Evolutionary conservation across 2,329 filamentous ascomycete species (phyloP).

Genomic region (Calonectria henricotiae): DNA sequence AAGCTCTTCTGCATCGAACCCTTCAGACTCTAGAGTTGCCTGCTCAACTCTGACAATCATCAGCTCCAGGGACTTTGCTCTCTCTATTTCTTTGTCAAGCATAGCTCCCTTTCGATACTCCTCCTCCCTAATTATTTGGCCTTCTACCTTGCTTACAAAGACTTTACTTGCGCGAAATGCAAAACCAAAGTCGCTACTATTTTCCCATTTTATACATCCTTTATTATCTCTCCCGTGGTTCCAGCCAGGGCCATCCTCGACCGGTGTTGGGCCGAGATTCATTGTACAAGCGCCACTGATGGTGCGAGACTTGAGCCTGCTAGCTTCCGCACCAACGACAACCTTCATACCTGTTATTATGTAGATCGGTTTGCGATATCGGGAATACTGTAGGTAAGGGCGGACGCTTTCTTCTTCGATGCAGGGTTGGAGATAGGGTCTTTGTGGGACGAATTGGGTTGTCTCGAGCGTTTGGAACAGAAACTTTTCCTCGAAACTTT

Average conservation of each 20-base stretch:
- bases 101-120: constrained; percentile 25
- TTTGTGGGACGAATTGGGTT: constrained; percentile 28
- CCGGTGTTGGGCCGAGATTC: neutral
- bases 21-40: constrained; percentile 11
- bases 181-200: constrained; percentile 37
- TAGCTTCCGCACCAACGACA: constrained; percentile 30
- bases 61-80: neutral
- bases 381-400: neutral
- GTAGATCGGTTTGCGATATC: constrained; percentile 37
- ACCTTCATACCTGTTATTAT: constrained; percentile 38
- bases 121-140: neutral
- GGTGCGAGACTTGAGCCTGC: neutral
- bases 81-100: neutral
- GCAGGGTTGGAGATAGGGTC: constrained; percentile 31
- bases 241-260: neutral
- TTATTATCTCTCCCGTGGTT: neutral
- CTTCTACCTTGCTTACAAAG: neutral
- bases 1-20: constrained; percentile 22
- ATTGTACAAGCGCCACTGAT: constrained; percentile 21
- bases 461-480: constrained; percentile 34
- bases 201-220: constrained; percentile 22
- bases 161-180: constrained; percentile 37
- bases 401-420: constrained; percentile 5
- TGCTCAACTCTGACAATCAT: neutral
- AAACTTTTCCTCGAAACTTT: constrained; percentile 28